Base-by-base conservation (phyloP, 2,329 filamentous ascomycete genomes). In the Sclerotiophoma versabilis region DNA sequence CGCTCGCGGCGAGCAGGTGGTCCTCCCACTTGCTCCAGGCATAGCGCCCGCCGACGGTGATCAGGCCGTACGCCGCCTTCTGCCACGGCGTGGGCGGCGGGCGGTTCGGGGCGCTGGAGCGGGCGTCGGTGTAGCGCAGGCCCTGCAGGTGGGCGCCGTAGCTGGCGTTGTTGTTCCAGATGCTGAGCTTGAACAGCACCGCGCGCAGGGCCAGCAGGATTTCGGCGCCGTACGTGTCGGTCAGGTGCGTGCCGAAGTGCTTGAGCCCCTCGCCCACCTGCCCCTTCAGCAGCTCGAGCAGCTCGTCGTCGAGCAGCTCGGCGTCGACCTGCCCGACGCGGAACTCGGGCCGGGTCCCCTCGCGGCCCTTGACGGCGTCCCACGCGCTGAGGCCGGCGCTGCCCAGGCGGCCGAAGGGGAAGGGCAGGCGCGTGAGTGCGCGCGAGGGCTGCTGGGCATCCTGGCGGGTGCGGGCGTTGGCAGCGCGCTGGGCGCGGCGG, bases 241-340 rank as follows among this genome's bases (percentile, higher is more conserved):
- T 85, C 37, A 96, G 77, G 73, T 93, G 86, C 14, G 81, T 71
- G 73, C 89, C 88, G 63, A 93, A 89, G 74, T 96, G 95, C 72
- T 93, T 96, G 54, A 98, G 79, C 11, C 87, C 95, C 62, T 97
- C 92, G 62, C 87, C 89, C 26, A 95, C 91, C 76, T 99, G 93
- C 5, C 84, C 86, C 71, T 90, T 92, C 54, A 99, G 80, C 61
- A 98, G 82, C n/a, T 86, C 85, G 20, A 98, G 81, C 38, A 99
- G 82, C 78, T 98, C 95, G 71, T 96, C 92, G 75, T 99, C 95
- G 15, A 99, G 83, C 43, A 99, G 81, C 75, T 98, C 95, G 30
- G 95, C 92, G 75, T 99, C 95, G 36, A 98, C 91, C 77, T 99
- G 95, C 23, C 93, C 92, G 23, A 99, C 95, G 48, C 95, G 88